Evolutionary conservation across 768 basidiomycete species (phyloP).

Genomic region (Boletus bicolor): DNA sequence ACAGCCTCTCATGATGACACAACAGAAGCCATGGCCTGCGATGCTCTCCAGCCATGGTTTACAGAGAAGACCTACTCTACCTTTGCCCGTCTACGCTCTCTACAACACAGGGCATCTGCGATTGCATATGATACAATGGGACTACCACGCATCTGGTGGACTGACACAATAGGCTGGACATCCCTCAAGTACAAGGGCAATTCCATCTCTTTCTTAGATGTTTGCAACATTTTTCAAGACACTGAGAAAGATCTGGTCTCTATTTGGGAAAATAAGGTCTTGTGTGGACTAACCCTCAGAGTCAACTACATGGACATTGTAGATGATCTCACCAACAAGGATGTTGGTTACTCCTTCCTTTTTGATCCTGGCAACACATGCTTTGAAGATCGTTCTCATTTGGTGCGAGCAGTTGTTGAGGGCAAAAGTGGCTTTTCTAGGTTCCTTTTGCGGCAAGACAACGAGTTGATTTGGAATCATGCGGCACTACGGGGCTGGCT

Average conservation of each 20-base stretch:
- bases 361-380: background rate
- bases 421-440: background rate
- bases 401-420: fast-evolving
- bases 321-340: slow-evolving; percentile 20
- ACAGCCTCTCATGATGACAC: background rate
- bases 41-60: background rate
- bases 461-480: background rate
- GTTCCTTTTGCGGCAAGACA: background rate
- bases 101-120: slow-evolving; percentile 5
- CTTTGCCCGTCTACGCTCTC: background rate
- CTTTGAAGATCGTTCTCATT: background rate
- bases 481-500: background rate
- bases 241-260: background rate
- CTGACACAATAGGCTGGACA: background rate
- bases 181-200: slow-evolving; percentile 3
- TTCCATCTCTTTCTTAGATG: fast-evolving
- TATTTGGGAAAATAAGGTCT: slow-evolving; percentile 14
- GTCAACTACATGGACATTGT: slow-evolving; percentile 10
- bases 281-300: slow-evolving; percentile 4
- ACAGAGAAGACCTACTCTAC: slow-evolving; percentile 5
- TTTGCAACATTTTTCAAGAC: background rate
- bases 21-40: background rate
- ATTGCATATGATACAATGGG: slow-evolving; percentile 2
- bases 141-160: slow-evolving; percentile 5
- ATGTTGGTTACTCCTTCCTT: background rate